Conservation (phyloP, 495 filamentous ascomycete species). For the Tuber brumale region DNA sequence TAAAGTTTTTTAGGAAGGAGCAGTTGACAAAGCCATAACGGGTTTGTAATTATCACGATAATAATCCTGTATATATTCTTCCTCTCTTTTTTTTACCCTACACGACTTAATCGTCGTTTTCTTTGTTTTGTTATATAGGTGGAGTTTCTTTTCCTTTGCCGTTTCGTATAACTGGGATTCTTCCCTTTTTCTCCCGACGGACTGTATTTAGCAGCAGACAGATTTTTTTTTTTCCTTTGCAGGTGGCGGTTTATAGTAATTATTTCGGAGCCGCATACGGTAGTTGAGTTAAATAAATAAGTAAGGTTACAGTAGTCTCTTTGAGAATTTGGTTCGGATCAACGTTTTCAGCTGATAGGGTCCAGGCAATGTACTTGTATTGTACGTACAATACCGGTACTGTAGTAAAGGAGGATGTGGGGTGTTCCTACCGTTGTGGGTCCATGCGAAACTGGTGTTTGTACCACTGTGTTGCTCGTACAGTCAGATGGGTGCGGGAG, state of each 20-base stretch:
- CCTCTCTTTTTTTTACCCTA: not conserved
- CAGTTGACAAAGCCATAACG: slow-evolving; percentile 59
- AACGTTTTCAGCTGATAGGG: too few species aligned
- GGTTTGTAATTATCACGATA: not conserved
- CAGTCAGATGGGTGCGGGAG: too few species aligned
- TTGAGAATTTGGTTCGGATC: too few species aligned
- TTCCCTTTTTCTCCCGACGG: not conserved
- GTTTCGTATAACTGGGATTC: not conserved
- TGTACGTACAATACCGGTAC: too few species aligned
- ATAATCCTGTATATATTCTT: not conserved
- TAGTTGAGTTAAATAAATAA: not conserved
- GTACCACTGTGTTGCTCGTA: too few species aligned
- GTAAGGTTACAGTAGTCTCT: too few species aligned
- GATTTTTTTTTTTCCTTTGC: not conserved
- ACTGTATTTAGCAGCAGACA: not conserved
- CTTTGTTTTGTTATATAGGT: not conserved
- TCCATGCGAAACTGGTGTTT: too few species aligned
- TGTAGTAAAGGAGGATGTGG: too few species aligned
- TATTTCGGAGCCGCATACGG: not conserved
- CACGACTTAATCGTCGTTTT: not conserved
- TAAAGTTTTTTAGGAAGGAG: slow-evolving; percentile 65
- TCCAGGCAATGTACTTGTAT: too few species aligned
- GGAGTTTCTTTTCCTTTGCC: not conserved
- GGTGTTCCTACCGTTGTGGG: too few species aligned
- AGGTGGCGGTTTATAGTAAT: not conserved